Evolutionary conservation across 805 yeast genomes (phyloP).

Genomic region (Crinitomyces ghanaensis): DNA sequence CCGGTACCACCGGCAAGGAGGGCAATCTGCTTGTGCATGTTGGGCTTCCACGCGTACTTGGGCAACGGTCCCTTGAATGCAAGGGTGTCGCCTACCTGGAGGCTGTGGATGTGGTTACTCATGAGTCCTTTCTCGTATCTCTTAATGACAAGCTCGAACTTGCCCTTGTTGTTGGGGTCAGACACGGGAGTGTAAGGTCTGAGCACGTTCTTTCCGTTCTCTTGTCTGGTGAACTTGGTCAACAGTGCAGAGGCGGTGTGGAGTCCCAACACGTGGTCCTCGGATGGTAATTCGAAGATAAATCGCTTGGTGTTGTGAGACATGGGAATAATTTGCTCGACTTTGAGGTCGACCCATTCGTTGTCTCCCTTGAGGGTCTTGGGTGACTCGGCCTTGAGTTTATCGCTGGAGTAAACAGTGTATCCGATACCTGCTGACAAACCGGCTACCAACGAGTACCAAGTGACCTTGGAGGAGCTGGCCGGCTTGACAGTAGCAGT

Average conservation of each 20-base stretch:
- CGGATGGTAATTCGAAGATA: constrained; percentile 54
- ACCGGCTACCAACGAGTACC: constrained; percentile 29
- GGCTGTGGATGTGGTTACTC: constrained; percentile 56
- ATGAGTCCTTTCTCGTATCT: constrained; percentile 76
- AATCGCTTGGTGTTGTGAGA: constrained; percentile 43
- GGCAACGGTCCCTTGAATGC: constrained; percentile 88
- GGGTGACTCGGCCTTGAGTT: constrained; percentile 19
- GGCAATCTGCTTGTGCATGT: constrained; percentile 67
- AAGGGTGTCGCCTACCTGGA: constrained; percentile 70
- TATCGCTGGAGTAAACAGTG: constrained; percentile 21
- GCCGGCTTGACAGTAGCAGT: constrained; percentile 4
- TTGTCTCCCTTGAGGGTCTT: constrained; percentile 18
- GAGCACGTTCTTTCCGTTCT: constrained; percentile 75
- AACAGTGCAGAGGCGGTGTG: constrained; percentile 67
- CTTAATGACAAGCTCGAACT: constrained; percentile 72
- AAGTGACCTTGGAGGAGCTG: constrained; percentile 8
- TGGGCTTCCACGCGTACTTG: constrained; percentile 86
- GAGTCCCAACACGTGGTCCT: constrained; percentile 65
- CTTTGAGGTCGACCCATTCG: constrained; percentile 22
- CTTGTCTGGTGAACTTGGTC: constrained; percentile 62
- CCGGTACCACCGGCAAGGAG: constrained; percentile 96
- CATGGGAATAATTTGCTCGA: constrained; percentile 14
- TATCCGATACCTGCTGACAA: constrained; percentile 36
- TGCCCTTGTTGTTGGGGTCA: constrained; percentile 57
- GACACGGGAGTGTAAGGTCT: constrained; percentile 79